A percentile compares a stretch with the other conserved stretches of the same genome.
Conservation (phyloP, 116 monocot species). For the Trichopus zeylanicus region DNA sequence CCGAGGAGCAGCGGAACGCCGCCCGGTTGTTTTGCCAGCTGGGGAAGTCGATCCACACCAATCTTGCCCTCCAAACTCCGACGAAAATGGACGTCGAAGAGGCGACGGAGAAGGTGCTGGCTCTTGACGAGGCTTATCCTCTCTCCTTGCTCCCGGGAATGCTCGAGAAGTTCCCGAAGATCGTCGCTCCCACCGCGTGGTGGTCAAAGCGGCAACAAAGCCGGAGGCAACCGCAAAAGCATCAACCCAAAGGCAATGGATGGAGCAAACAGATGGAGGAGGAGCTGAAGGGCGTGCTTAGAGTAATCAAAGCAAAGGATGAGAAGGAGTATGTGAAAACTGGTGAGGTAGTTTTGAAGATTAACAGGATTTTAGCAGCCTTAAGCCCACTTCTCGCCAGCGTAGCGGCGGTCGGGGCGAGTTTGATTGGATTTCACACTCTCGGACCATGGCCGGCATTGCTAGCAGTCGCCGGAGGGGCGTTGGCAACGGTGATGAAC, state of each 20-base stretch:
- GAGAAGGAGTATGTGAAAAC: conserved; percentile 30
- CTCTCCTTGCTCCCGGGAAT: conserved; percentile 58
- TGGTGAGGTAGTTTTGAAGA: conserved; percentile 25
- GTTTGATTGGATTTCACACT: conserved; percentile 7
- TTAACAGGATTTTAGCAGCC: conserved; percentile 44
- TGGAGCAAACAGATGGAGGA: conserved; percentile 31
- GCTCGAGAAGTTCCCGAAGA: conserved; percentile 69
- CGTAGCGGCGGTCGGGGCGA: conserved; percentile 31
- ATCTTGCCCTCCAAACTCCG: conserved; percentile 10
- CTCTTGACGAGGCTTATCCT: conserved; percentile 72
- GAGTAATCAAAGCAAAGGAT: conserved; percentile 40
- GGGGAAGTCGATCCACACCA: conserved; percentile 33
- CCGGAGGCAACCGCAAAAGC: not conserved
- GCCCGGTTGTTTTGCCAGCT: conserved; percentile 54
- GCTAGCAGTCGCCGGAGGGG: conserved; percentile 37
- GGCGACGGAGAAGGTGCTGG: conserved; percentile 51
- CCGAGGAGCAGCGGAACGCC: conserved; percentile 79
- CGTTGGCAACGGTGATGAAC: conserved; percentile 39
- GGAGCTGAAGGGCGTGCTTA: conserved; percentile 27
- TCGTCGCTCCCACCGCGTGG: conserved; percentile 54
- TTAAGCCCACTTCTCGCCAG: conserved; percentile 45
- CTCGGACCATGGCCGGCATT: conserved; percentile 18
- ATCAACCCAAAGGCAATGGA: conserved; percentile 2
- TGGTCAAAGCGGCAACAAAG: conserved; percentile 26
- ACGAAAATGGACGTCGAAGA: conserved; percentile 23